A percentile compares a stretch with the other conserved stretches of the same genome.
These are phyloP conservation scores for Leccinum fuscescens DNA, from an alignment of 1,284 basidiomycete genomes.

Conservation along the genomic window DNA sequence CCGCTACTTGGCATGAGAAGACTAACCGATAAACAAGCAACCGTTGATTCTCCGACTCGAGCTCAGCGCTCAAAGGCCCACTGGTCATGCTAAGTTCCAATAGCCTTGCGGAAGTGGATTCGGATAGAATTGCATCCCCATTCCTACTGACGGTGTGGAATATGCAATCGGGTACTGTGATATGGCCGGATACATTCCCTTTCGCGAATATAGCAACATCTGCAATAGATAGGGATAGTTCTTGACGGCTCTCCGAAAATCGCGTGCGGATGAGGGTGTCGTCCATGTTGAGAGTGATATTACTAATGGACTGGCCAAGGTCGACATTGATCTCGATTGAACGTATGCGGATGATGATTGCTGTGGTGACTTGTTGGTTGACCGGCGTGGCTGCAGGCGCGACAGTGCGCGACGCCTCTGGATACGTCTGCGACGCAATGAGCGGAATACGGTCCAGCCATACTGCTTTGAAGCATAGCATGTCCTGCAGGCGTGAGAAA, in stretches of 20 bases:
- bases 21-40: slow-evolving; percentile 77
- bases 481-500: slow-evolving; percentile 81
- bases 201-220: slow-evolving; percentile 61
- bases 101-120: slow-evolving; percentile 47
- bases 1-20: background rate
- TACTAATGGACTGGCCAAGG: slow-evolving; percentile 73
- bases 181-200: slow-evolving; percentile 75
- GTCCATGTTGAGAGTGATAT: slow-evolving; percentile 61
- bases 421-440: slow-evolving; percentile 47
- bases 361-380: slow-evolving; percentile 55
- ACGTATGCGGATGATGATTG: slow-evolving; percentile 67
- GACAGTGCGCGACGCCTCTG: slow-evolving; percentile 23
- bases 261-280: slow-evolving; percentile 60
- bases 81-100: slow-evolving; percentile 76
- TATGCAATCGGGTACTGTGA: slow-evolving; percentile 66
- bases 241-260: slow-evolving; percentile 54
- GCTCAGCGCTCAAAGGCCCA: slow-evolving; percentile 62
- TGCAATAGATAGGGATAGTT: slow-evolving; percentile 67
- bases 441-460: slow-evolving; percentile 85
- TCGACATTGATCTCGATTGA: slow-evolving; percentile 73
- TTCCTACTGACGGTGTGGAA: slow-evolving; percentile 73
- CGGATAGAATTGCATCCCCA: slow-evolving; percentile 35
- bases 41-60: slow-evolving; percentile 78
- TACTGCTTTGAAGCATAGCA: slow-evolving; percentile 86
- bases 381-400: slow-evolving; percentile 13